Conservation (phyloP, 352 stramenopile genomes). For the Phytophthora uliginosa region DNA sequence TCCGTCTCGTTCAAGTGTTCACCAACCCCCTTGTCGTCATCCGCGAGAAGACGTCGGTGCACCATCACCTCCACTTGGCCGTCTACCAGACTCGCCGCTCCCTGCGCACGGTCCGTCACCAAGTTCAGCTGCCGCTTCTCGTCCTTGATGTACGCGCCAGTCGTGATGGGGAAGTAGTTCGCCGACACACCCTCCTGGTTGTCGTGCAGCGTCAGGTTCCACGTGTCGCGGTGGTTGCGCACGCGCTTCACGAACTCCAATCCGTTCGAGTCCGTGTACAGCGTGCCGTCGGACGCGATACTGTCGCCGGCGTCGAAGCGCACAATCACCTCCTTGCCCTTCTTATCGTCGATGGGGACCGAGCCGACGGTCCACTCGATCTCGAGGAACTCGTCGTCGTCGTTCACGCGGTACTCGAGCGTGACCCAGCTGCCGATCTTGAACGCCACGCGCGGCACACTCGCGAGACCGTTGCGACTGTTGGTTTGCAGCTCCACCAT, state of each 20-base stretch:
- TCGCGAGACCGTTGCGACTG: slow-evolving; percentile 12
- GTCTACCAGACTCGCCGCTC: slow-evolving; percentile 91
- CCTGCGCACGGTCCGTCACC: slow-evolving; percentile 95
- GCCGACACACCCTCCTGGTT: slow-evolving; percentile 94
- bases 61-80: slow-evolving; percentile 98
- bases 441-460: slow-evolving; percentile 70
- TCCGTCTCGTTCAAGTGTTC: slow-evolving; percentile 96
- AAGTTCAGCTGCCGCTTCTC: slow-evolving; percentile 85
- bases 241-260: slow-evolving; percentile 94
- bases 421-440: slow-evolving; percentile 91
- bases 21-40: slow-evolving; percentile 95
- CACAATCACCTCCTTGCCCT: slow-evolving; percentile 97
- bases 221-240: slow-evolving; percentile 91
- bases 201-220: slow-evolving; percentile 89
- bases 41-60: slow-evolving; percentile 93
- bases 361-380: slow-evolving; percentile 95
- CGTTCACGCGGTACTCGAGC: slow-evolving; percentile 92
- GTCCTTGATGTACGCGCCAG: slow-evolving; percentile 95
- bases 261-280: slow-evolving; percentile 98
- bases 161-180: slow-evolving; percentile 99
- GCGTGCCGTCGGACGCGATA: slow-evolving; percentile 60
- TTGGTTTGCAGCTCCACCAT: slow-evolving; percentile 57
- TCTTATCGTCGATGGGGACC: slow-evolving; percentile 77
- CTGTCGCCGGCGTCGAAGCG: slow-evolving; percentile 81
- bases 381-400: slow-evolving; percentile 91